Evolutionary conservation across 148 eudicot species (phyloP), one percentile per base, ranked within the genome.

Genomic region (Drosera capensis): DNA sequence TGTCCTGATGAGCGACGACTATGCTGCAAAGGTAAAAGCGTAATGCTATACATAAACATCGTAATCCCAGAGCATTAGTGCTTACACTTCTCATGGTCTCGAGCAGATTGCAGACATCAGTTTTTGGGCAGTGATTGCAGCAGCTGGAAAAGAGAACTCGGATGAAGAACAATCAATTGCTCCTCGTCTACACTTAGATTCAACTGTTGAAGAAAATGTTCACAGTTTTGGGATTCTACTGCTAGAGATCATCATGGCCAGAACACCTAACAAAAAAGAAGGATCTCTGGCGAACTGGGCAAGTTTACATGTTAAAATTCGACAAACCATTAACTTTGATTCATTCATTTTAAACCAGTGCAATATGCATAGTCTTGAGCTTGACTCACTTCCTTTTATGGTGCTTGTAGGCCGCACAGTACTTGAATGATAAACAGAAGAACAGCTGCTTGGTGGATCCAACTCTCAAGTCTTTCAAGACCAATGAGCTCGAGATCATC

Each of bases 1-100:
- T 3, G 58, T 79, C 19, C 48, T 55, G 49, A 39, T 79, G 42
- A 71, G 75, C 0, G 86, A 74, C 42, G 81, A 79, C 52, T 71
- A 74, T 58, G 72, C 86, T 28, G 71, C 86, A 29, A 79, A 77
- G 74, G 84, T 77, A 70, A 2, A 39, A 9, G 3, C 7, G 11
- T n/a, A 19, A 11, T 19, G 14, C 28, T 23, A 7, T 24, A 46
- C 17, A 16, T 2, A 24, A 8, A 11, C 15, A 5, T 25, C 17
- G 3, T 8, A 6, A 13, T 2, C 7, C 35, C 18, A 46, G 11
- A 21, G 26, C 25, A 25, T 46, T 29, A 8, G n/a, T n/a, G n/a
- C n/a, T n/a, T n/a, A n/a, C n/a, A n/a, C n/a, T n/a, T n/a, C n/a
- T n/a, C n/a, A n/a, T n/a, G n/a, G n/a, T 25, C 24, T 18, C 40